A percentile compares a stretch with the other conserved stretches of the same genome.
Conservation (phyloP, 257 asterid species). For the Nicotiana sylvestris region DNA sequence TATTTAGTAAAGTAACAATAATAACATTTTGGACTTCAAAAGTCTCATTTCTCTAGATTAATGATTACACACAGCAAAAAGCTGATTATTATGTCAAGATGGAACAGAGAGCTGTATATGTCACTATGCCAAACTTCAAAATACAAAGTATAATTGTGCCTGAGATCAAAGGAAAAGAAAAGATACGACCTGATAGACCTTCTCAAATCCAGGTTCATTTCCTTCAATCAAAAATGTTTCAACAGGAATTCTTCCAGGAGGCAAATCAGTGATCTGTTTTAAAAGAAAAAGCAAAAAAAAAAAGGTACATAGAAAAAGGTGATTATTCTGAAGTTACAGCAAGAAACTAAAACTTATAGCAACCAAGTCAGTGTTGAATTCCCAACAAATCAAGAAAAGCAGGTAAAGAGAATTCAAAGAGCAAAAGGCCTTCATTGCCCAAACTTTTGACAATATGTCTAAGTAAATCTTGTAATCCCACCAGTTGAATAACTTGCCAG, state of each 20-base stretch:
- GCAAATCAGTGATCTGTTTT: slow-evolving; percentile 85
- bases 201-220: slow-evolving; percentile 68
- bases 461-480: background rate
- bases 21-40: background rate
- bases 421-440: background rate
- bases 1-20: background rate
- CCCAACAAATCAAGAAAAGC: background rate
- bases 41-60: background rate
- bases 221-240: slow-evolving; percentile 73
- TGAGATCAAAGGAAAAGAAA: background rate
- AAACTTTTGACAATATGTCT: background rate
- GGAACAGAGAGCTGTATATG: background rate
- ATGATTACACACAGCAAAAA: background rate
- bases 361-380: background rate
- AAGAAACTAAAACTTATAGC: background rate
- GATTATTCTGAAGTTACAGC: background rate
- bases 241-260: slow-evolving; percentile 94
- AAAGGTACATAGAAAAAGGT: background rate
- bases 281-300: slow-evolving; percentile 14
- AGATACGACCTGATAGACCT: slow-evolving; percentile 60
- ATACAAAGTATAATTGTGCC: background rate
- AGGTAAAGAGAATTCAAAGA: background rate
- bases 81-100: background rate
- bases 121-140: background rate
- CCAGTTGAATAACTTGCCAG: background rate